Evolutionary conservation across 1,284 basidiomycete species (phyloP), one percentile per base, ranked within the genome.

Genomic region (Termitomyces sp.): DNA sequence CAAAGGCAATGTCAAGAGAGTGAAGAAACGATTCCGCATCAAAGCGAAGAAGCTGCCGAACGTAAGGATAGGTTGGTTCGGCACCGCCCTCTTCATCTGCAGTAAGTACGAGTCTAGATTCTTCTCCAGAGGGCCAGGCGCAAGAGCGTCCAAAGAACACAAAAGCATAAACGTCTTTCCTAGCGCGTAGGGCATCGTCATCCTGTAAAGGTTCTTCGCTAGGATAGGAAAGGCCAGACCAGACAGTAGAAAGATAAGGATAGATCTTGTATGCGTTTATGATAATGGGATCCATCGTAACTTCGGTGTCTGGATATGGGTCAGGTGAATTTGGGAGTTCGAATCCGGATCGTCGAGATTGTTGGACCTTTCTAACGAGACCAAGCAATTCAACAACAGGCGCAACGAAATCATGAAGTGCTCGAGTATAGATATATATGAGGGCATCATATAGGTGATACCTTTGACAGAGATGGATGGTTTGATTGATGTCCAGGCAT

Each of bases 11-110:
- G 69, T 99, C 97, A 60, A 99, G 77, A 0, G 90, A 86, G 67
- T 99, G 94, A 10, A 99, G 82, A 67, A 98, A 90, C 0, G 94
- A 92, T 69, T 99, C 97, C 3, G 96, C 83, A 67, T 99, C 95
- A 65, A 97, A 96, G 5, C 80, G 82, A 10, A 98, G 79, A 0
- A 99, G 75, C 8, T 93, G 78, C 8, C 89, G 84, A 17, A 91
- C 82, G 65, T 98, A 98, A 1, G 96, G 96, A 65, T 94, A 97
- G 1, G 89, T 86, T 34, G 86, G 87, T 63, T 92, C 90, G 7
- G 74, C 68, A 3, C 80, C 84, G 39, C 83, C 86, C 41, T 88
- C 84, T 62, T 87, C 83, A 50, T 85, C 81, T 13, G 84, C 77
- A 1, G 88, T 92, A 47, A 92, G 73, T 28, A 94, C 75, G 7